Percentiles rank a stretch among this genome's conserved stretches.
Evolutionary conservation across 768 basidiomycete species (phyloP).

Genomic region (Nidularia sp.): DNA sequence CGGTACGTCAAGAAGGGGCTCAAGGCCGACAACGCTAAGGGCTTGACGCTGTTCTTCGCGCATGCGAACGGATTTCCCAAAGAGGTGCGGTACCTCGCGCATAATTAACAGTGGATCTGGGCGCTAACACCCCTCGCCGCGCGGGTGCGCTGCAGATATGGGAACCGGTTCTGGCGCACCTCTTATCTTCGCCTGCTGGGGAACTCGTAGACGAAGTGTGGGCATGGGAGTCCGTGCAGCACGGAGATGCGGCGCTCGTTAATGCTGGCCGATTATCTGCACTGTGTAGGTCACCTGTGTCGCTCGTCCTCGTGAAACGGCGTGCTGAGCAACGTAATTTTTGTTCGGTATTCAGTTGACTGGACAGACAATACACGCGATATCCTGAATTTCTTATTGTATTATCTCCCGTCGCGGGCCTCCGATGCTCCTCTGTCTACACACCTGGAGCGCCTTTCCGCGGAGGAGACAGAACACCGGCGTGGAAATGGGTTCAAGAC

Average conservation of each 20-base stretch:
- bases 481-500: slow-evolving; percentile 39
- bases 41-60: slow-evolving; percentile 69
- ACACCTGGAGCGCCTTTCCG: slow-evolving; percentile 46
- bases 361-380: slow-evolving; percentile 80
- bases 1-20: slow-evolving; percentile 51
- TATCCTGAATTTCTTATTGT: slow-evolving; percentile 67
- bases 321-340: no score
- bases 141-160: slow-evolving; percentile 51
- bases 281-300: slow-evolving; percentile 43
- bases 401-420: slow-evolving; percentile 53
- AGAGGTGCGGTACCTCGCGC: slow-evolving; percentile 47
- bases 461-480: slow-evolving; percentile 36
- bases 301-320: neutral
- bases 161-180: slow-evolving; percentile 59
- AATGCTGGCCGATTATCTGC: slow-evolving; percentile 55
- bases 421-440: slow-evolving; percentile 38
- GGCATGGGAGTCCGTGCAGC: slow-evolving; percentile 80
- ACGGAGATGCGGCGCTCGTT: slow-evolving; percentile 78
- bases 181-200: slow-evolving; percentile 43
- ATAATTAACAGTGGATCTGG: no score
- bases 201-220: slow-evolving; percentile 62
- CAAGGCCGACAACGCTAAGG: slow-evolving; percentile 19
- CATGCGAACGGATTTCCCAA: slow-evolving; percentile 90
- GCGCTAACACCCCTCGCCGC: neutral
- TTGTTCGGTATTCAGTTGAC: slow-evolving; percentile 42